Evolutionary conservation across 371 early-diverging fungal genomes (phyloP).

Genomic region (Circinella umbellata): DNA sequence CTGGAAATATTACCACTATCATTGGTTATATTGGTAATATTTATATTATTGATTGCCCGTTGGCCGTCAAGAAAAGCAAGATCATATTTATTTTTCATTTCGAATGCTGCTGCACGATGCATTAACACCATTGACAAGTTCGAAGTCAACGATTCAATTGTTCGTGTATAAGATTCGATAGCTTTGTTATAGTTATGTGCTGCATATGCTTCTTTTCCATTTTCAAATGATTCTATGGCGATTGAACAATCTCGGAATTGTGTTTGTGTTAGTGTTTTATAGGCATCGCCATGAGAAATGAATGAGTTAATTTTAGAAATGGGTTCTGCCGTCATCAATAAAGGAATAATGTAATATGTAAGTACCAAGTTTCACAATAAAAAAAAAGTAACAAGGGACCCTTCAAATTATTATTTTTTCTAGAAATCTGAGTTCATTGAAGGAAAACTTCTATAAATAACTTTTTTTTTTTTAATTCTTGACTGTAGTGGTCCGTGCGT

Average conservation of each 20-base stretch:
- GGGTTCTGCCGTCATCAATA: too few species aligned
- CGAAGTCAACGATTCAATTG: neutral
- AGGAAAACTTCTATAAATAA: too few species aligned
- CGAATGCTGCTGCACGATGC: slow-evolving; percentile 3
- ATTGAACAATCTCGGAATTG: neutral
- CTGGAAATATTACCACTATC: too few species aligned
- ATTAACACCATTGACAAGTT: neutral
- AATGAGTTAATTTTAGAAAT: neutral
- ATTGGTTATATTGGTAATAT: too few species aligned
- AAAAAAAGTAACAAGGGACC: too few species aligned
- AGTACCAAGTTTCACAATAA: too few species aligned
- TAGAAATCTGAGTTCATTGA: too few species aligned
- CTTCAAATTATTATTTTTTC: too few species aligned
- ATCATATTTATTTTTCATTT: neutral
- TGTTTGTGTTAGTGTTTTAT: neutral
- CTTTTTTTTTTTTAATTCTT: too few species aligned
- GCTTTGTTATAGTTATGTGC: neutral
- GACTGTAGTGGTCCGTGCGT: too few species aligned
- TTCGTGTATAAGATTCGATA: neutral
- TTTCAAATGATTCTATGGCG: neutral
- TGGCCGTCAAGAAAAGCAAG: neutral
- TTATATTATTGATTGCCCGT: neutral
- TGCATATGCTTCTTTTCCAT: neutral
- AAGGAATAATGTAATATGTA: too few species aligned
- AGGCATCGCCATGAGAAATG: neutral